These are phyloP conservation scores for Aspergillus unguis DNA, from an alignment of 2,329 filamentous ascomycete genomes.

Conservation along the genomic window DNA sequence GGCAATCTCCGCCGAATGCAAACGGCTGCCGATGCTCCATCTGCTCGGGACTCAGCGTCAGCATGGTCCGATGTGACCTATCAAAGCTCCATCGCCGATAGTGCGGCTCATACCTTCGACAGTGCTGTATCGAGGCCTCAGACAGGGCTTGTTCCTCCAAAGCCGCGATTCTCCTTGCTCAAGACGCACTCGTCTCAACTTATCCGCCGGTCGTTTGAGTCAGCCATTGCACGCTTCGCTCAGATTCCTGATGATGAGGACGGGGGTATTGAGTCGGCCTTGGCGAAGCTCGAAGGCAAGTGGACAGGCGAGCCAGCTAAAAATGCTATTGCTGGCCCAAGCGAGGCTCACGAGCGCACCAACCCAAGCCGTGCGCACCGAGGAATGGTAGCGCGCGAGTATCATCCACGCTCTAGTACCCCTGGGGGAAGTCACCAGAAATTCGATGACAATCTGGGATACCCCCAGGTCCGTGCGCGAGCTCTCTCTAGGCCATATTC, in stretches of 20 bases:
- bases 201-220: conserved; percentile 72
- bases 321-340: background rate
- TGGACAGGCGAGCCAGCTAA: conserved; percentile 42
- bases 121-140: conserved; percentile 22
- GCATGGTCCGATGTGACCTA: conserved; percentile 37
- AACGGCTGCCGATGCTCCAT: conserved; percentile 62
- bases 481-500: conserved; percentile 36
- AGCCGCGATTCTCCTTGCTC: conserved; percentile 41
- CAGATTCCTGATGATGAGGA: conserved; percentile 86
- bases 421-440: conserved; percentile 24
- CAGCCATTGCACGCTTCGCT: conserved; percentile 79
- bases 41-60: conserved; percentile 34
- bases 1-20: conserved; percentile 69
- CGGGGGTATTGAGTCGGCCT: conserved; percentile 85
- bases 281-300: conserved; percentile 87
- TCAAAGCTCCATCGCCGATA: conserved; percentile 26
- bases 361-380: background rate
- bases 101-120: conserved; percentile 15
- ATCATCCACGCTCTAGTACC: conserved; percentile 14
- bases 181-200: conserved; percentile 56
- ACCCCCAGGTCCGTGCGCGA: conserved; percentile 27
- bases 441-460: conserved; percentile 21
- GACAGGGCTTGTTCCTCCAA: conserved; percentile 29
- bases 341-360: background rate
- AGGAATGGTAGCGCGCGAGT: conserved; percentile 2